Evolutionary conservation across 2,329 filamentous ascomycete genomes (phyloP), one percentile per base, ranked within the genome.

Genomic region (Fusarium sp.): DNA sequence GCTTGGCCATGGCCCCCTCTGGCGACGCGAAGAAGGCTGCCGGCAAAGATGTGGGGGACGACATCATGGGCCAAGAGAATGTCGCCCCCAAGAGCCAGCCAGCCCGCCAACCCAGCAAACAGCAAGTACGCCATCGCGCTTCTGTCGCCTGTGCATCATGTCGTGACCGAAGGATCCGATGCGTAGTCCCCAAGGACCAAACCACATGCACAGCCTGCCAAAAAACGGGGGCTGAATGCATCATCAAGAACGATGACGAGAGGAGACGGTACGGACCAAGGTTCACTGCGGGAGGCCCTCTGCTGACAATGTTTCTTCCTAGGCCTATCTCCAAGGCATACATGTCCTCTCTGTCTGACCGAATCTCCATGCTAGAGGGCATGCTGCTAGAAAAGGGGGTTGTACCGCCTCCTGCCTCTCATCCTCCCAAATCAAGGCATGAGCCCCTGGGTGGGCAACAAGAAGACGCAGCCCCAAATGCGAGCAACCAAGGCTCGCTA

Each of bases 171-270:
- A 80, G 82, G 65, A 81, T 83, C 62, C 79, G 88, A 75, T 90
- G 88, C 70, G 88, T 89, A 3, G 87, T 90, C 11, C 87, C 85
- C 49, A 83, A 86, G 46, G 87, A 87, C 14, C 83, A 88, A 67
- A 80, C 80, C 11, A 83, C 84, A 67, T 90, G 88, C 77, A 85
- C 83, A 22, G 87, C 89, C 68, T 90, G 88, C 77, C 85, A 85
- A 72, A 82, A 86, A 63, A 83, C 85, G 3, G 87, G 85, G 17
- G 83, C 85, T 12, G 82, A 85, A 55, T 89, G 88, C 71, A 80
- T 89, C 62, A 90, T 90, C 75, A 88, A 87, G 74, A 88, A 89
- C 71, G 88, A 89, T 68, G 88, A 90, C 77, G 87, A 90, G 76
- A 81, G 88, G 46, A 80, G 87, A 78, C 82, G 87, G 87, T 88